phyloP scores from a whole-genome alignment of 352 stramenopile species.

The Phytophthora pisi region DNA sequence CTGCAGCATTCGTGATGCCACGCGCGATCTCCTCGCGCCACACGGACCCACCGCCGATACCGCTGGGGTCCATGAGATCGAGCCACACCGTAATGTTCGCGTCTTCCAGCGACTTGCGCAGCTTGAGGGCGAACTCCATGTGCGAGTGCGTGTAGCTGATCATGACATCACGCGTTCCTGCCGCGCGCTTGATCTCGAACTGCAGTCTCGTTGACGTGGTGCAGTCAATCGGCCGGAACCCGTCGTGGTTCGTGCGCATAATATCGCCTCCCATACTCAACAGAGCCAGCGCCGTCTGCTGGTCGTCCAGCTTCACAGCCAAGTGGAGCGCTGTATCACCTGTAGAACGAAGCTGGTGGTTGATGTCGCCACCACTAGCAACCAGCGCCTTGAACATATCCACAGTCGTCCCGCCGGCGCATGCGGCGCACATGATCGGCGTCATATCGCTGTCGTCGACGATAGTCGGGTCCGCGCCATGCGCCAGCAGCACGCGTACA shows the following conservation, averaged over 20 bases:
- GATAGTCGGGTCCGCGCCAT: conserved; percentile 71
- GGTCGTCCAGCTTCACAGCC: conserved; percentile 81
- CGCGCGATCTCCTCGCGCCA: conserved; percentile 85
- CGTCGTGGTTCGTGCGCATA: conserved; percentile 75
- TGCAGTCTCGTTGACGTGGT: conserved; percentile 77
- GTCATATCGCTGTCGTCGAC: conserved; percentile 82
- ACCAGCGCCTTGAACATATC: conserved; percentile 83
- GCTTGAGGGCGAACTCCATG: conserved; percentile 76
- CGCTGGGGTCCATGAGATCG: conserved; percentile 85
- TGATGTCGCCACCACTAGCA: conserved; percentile 68
- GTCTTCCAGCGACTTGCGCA: conserved; percentile 70
- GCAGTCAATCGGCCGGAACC: conserved; percentile 70
- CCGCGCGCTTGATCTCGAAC: conserved; percentile 79
- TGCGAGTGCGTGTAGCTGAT: conserved; percentile 89
- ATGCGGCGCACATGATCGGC: conserved; percentile 74
- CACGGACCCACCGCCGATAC: conserved; percentile 74
- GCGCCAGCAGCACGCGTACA: conserved; percentile 56
- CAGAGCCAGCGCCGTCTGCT: conserved; percentile 71
- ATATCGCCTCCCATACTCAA: conserved; percentile 78
- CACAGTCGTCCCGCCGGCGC: conserved; percentile 61
- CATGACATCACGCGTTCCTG: conserved; percentile 81
- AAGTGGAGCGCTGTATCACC: conserved; percentile 76
- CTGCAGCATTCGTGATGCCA: conserved; percentile 70
- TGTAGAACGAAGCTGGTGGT: conserved; percentile 66
- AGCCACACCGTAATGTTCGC: conserved; percentile 84